Percentiles rank a stretch among this genome's conserved stretches.
Evolutionary conservation across 306 rosid species (phyloP).

Genomic region (Vigna radiata): DNA sequence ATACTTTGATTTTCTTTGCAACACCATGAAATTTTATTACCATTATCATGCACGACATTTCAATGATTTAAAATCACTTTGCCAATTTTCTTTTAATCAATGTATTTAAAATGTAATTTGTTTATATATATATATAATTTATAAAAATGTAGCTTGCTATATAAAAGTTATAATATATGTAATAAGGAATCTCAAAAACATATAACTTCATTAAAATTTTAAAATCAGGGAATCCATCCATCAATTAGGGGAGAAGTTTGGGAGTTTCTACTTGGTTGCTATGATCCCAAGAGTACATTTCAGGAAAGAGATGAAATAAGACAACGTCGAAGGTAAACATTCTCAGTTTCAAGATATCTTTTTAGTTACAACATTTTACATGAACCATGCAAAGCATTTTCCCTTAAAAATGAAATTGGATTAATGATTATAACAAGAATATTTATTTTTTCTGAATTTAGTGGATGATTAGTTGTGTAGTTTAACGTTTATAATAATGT

Average conservation of each 20-base stretch:
- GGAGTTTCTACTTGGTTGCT: constrained; percentile 98
- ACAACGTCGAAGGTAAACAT: constrained; percentile 69
- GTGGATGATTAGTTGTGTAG: constrained; percentile 28
- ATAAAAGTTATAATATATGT: neutral
- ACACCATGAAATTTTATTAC: neutral
- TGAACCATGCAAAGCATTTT: too few species aligned
- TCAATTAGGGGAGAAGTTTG: constrained; percentile 98
- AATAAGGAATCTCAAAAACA: neutral
- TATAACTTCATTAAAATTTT: constrained; percentile 6
- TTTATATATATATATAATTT: too few species aligned
- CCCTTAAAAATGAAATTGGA: too few species aligned
- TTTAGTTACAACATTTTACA: neutral
- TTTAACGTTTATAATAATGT: neutral
- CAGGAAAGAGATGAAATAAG: constrained; percentile 83
- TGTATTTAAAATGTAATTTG: too few species aligned
- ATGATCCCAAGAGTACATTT: constrained; percentile 73
- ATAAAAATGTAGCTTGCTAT: neutral
- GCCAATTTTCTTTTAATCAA: too few species aligned
- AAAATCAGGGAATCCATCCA: constrained; percentile 91
- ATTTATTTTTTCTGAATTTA: neutral
- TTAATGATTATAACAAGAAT: too few species aligned
- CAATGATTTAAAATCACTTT: neutral
- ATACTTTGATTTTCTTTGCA: neutral
- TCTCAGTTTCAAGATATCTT: neutral
- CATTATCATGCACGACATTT: neutral